Evolutionary conservation across 1,139 yeast species (phyloP), one percentile per base, ranked within the genome.

Genomic region (Debaryomyces coudertii): DNA sequence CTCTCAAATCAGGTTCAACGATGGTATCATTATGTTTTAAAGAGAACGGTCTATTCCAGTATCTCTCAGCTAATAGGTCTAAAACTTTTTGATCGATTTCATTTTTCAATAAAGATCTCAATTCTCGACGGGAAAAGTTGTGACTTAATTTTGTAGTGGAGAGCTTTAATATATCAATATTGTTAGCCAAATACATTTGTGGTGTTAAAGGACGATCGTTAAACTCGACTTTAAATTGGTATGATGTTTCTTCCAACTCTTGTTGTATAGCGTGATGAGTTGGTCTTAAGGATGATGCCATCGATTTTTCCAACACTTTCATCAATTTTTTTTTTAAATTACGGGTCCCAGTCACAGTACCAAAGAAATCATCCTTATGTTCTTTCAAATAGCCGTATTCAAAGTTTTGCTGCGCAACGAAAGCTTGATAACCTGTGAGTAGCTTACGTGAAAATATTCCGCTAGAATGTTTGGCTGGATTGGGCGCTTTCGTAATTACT

Each of bases 131-230:
- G 3, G 96, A 90, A 57, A 93, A 90, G 49, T 80, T 80, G 50
- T 83, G 85, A 56, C 95, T 85, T 53, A 95, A 79, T 51, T 92
- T 97, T 62, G 93, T 92, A 47, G 95, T 85, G 0, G 93, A 87
- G 43, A 88, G 76, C 65, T 95, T 95, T 60, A 95, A 77, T 43
- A 88, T 73, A 66, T 95, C 99, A 38, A 93, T 82, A 47, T 95
- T 90, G 57, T 89, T 93, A 14, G 98, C 96, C 56, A 95, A 76
- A 62, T 93, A 93, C 53, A 95, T 89, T 57, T 90, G 95, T 9
- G 98, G 96, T 0, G 99, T 93, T 54, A 95, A 73, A 33, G 87
- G 87, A 47, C 98, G 81, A 64, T 95, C 99, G 62, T 95, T 93
- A 65, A 90, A 95, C 64, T 93, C 97, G 20, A 95, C 99, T 64